Evolutionary conservation across 345 rosid species (phyloP).

Genomic region (Eucalyptus polyanthemos): DNA sequence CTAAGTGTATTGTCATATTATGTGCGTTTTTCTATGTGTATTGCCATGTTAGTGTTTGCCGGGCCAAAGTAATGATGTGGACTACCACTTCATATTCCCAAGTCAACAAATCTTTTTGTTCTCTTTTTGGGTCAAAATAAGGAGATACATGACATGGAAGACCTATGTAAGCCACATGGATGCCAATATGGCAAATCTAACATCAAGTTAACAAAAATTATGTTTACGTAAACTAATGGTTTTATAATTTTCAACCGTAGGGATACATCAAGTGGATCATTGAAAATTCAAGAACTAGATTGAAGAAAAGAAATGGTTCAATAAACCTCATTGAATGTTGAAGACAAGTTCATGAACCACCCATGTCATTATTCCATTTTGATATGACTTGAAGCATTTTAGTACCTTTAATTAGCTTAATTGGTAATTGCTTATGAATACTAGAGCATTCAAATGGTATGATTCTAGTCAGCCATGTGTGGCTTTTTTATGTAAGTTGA

Average conservation of each 20-base stretch:
- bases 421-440: neutral
- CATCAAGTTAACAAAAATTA: neutral
- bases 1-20: neutral
- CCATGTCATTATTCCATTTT: neutral
- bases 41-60: neutral
- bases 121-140: neutral
- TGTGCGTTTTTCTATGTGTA: neutral
- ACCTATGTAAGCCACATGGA: neutral
- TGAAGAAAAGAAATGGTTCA: neutral
- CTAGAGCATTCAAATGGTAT: neutral
- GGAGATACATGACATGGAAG: neutral
- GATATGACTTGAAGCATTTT: neutral
- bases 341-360: neutral
- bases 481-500: neutral
- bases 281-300: neutral
- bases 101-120: neutral
- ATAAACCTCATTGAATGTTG: neutral
- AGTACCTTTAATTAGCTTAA: neutral
- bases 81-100: neutral
- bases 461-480: neutral
- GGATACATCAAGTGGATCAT: neutral
- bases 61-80: neutral
- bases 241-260: neutral
- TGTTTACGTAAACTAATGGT: neutral
- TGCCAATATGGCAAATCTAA: neutral